Percentiles rank a stretch among this genome's conserved stretches.
Evolutionary conservation across 768 basidiomycete species (phyloP).

Genomic region (Termitomyces sp.): DNA sequence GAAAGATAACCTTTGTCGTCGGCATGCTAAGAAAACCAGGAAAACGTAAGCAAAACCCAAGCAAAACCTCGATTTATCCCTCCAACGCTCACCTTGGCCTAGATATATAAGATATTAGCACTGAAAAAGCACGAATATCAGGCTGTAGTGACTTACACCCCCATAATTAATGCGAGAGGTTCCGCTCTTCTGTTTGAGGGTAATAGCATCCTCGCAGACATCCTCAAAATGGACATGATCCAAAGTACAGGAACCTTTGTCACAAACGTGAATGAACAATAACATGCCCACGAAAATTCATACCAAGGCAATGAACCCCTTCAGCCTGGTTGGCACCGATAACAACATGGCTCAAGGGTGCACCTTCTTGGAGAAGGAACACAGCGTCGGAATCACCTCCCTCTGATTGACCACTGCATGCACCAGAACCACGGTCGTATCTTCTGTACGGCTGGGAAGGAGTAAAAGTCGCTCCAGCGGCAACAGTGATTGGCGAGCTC

Average conservation of each 20-base stretch:
- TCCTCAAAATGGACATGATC: conserved; percentile 21
- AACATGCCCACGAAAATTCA: not conserved
- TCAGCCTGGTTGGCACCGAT: conserved; percentile 38
- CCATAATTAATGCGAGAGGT: conserved; percentile 33
- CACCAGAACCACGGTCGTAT: conserved; percentile 34
- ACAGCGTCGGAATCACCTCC: conserved; percentile 36
- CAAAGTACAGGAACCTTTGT: conserved; percentile 17
- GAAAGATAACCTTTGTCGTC: conserved; percentile 23
- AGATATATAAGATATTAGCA: not conserved
- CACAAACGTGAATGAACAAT: not conserved
- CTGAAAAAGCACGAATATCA: not conserved
- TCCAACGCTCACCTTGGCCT: conserved; percentile 22
- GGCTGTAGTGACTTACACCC: conserved; percentile 22
- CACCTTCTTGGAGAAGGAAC: conserved; percentile 35
- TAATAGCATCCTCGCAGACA: conserved; percentile 22
- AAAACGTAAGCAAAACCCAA: not conserved
- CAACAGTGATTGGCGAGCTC: conserved; percentile 27
- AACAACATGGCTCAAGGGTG: conserved; percentile 32
- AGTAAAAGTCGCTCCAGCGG: conserved; percentile 29
- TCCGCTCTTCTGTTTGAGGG: conserved; percentile 34
- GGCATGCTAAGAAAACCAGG: conserved; percentile 20
- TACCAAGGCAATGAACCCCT: conserved; percentile 35
- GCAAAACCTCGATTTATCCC: not conserved
- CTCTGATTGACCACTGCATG: conserved; percentile 30
- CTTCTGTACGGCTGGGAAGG: conserved; percentile 30